Percentiles rank a stretch among this genome's conserved stretches.
Evolutionary conservation across 768 basidiomycete species (phyloP).

Genomic region (Trametes villosa): DNA sequence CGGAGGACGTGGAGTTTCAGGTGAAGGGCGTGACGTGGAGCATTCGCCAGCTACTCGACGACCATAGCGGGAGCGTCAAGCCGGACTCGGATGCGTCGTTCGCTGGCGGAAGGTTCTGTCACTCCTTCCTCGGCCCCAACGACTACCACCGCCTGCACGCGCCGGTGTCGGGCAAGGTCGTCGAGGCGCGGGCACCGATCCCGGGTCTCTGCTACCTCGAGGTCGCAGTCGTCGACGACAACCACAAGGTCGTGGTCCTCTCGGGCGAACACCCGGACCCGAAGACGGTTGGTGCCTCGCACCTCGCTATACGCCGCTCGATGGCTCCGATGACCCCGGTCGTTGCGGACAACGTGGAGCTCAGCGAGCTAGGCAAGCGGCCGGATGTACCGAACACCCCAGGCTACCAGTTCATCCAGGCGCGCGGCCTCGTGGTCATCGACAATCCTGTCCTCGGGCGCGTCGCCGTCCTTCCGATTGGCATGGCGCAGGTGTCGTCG

Average conservation of each 20-base stretch:
- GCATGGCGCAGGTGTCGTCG: slow-evolving; percentile 32
- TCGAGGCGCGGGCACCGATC: slow-evolving; percentile 25
- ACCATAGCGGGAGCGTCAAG: not conserved
- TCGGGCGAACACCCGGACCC: not conserved
- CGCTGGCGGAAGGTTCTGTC: slow-evolving; percentile 22
- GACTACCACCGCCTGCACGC: slow-evolving; percentile 32
- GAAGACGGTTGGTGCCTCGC: not conserved
- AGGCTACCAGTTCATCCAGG: slow-evolving; percentile 31
- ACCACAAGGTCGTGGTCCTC: too few species aligned
- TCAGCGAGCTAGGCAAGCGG: not conserved
- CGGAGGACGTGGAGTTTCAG: slow-evolving; percentile 8
- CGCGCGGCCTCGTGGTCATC: slow-evolving; percentile 27
- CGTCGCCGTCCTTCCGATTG: slow-evolving; percentile 30
- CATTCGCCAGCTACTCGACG: slow-evolving; percentile 24
- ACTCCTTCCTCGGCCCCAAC: slow-evolving; percentile 24
- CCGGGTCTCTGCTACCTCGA: slow-evolving; percentile 30
- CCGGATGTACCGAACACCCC: slow-evolving; percentile 24
- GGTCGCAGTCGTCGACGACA: slow-evolving; percentile 13
- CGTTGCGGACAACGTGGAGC: too few species aligned
- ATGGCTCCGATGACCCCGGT: too few species aligned
- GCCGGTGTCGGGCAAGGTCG: slow-evolving; percentile 23
- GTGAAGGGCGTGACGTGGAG: slow-evolving; percentile 26
- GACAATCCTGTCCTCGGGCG: slow-evolving; percentile 22
- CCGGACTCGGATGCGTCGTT: slow-evolving; percentile 12
- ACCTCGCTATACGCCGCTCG: too few species aligned